Percentiles rank a stretch among this genome's conserved stretches.
phyloP scores from a whole-genome alignment of 2,329 filamentous ascomycete genomes.

The Xylariales sp. region DNA sequence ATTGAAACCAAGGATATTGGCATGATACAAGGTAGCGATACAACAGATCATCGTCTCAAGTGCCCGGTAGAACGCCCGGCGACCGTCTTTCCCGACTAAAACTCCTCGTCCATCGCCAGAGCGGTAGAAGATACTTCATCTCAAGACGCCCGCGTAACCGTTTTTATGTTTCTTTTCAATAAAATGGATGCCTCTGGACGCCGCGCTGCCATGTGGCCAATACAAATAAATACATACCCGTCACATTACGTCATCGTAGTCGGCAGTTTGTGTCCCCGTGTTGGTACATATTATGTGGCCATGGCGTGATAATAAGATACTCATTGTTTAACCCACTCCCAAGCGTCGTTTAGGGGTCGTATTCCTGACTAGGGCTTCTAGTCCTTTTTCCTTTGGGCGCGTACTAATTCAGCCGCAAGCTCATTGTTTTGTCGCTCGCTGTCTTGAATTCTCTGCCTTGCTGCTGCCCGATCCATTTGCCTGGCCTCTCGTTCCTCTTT shows the following conservation, averaged over 20 bases:
- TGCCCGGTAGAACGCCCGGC: background rate
- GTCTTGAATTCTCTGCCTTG: slow-evolving; percentile 72
- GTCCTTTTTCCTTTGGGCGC: slow-evolving; percentile 46
- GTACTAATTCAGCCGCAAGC: slow-evolving; percentile 48
- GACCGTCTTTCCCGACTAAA: background rate
- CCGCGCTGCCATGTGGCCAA: slow-evolving; percentile 25
- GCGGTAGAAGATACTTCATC: background rate
- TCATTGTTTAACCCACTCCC: slow-evolving; percentile 12
- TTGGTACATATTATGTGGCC: slow-evolving; percentile 4
- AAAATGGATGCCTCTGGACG: slow-evolving; percentile 15
- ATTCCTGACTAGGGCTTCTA: slow-evolving; percentile 34
- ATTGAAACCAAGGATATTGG: background rate
- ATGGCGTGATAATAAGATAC: slow-evolving; percentile 32
- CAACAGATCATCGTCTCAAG: background rate
- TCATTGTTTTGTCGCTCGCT: slow-evolving; percentile 50
- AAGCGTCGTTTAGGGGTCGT: slow-evolving; percentile 18
- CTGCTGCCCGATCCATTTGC: slow-evolving; percentile 84
- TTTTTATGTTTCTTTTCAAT: background rate
- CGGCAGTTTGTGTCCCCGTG: background rate
- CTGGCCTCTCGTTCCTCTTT: slow-evolving; percentile 91
- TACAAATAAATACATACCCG: slow-evolving; percentile 10
- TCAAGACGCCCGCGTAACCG: background rate
- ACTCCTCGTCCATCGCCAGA: background rate
- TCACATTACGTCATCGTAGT: slow-evolving; percentile 6
- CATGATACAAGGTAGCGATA: background rate